Conservation (phyloP, 345 rosid genomes). For the Corymbia maculata region DNA sequence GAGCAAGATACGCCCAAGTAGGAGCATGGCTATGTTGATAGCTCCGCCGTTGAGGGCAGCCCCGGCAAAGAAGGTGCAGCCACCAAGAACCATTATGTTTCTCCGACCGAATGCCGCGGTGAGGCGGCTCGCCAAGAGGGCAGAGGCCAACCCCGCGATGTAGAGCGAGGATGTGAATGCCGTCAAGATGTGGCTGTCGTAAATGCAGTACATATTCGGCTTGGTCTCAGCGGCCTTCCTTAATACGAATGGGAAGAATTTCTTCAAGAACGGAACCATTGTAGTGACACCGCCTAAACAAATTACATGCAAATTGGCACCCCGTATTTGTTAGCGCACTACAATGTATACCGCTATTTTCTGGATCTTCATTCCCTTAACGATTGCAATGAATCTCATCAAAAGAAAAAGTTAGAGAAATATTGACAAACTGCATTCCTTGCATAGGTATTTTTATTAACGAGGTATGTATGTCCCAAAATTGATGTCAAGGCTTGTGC, state of each 20-base stretch:
- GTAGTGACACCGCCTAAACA: conserved; percentile 70
- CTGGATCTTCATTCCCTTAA: neutral
- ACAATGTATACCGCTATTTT: neutral
- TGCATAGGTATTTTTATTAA: neutral
- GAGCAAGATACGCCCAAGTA: conserved; percentile 60
- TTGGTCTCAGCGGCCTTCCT: conserved; percentile 35
- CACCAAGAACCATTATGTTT: conserved; percentile 56
- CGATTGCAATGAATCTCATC: neutral
- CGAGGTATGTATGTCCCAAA: neutral
- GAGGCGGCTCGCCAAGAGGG: conserved; percentile 59
- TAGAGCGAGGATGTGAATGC: conserved; percentile 72
- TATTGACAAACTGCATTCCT: neutral
- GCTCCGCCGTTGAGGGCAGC: conserved; percentile 55
- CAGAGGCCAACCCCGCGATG: conserved; percentile 53
- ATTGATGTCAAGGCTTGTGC: neutral
- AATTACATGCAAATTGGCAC: neutral
- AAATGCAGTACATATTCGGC: conserved; percentile 48
- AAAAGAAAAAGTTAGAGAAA: neutral
- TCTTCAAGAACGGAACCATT: conserved; percentile 69
- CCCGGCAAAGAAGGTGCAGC: conserved; percentile 52
- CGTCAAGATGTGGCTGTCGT: conserved; percentile 54
- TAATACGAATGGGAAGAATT: conserved; percentile 57
- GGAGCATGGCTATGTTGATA: conserved; percentile 48
- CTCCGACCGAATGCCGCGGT: conserved; percentile 40
- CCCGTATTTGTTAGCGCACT: neutral